Percentiles rank a stretch among this genome's conserved stretches.
Evolutionary conservation across 2,329 filamentous ascomycete genomes (phyloP).

Genomic region (Cytospora mali): DNA sequence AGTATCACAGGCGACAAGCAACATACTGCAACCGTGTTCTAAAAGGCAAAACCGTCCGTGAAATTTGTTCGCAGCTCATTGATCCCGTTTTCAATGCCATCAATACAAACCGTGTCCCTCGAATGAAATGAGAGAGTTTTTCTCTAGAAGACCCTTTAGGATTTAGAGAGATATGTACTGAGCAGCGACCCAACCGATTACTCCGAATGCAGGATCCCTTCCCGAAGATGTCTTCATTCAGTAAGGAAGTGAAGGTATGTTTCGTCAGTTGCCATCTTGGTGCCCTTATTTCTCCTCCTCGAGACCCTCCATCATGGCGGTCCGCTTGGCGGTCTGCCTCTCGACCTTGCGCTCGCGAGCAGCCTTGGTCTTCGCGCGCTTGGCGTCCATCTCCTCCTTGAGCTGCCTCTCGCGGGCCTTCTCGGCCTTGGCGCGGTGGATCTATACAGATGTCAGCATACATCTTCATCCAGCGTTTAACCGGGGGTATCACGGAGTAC

Average conservation of each 20-base stretch:
- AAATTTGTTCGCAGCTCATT: constrained; percentile 30
- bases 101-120: constrained; percentile 30
- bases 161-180: constrained; percentile 32
- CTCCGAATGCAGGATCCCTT: constrained; percentile 57
- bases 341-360: constrained; percentile 97
- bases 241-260: constrained; percentile 45
- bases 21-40: background rate
- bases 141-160: constrained; percentile 23
- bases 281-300: constrained; percentile 50
- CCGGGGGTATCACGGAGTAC: constrained; percentile 46
- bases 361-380: constrained; percentile 99
- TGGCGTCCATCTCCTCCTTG: constrained; percentile 99
- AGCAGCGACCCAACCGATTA: constrained; percentile 58
- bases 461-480: background rate
- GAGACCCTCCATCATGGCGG: constrained; percentile 75
- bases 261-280: constrained; percentile 41
- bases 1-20: constrained; percentile 16
- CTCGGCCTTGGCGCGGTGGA: constrained; percentile 99
- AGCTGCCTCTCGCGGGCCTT: constrained; percentile 92
- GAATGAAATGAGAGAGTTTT: constrained; percentile 26
- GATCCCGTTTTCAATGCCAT: constrained; percentile 32
- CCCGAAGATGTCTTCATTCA: constrained; percentile 49
- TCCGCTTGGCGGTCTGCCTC: constrained; percentile 88
- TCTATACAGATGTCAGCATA: constrained; percentile 56
- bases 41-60: constrained; percentile 26